Base-by-base conservation (phyloP, 257 asterid genomes). In the Thymus quinquecostatus region DNA sequence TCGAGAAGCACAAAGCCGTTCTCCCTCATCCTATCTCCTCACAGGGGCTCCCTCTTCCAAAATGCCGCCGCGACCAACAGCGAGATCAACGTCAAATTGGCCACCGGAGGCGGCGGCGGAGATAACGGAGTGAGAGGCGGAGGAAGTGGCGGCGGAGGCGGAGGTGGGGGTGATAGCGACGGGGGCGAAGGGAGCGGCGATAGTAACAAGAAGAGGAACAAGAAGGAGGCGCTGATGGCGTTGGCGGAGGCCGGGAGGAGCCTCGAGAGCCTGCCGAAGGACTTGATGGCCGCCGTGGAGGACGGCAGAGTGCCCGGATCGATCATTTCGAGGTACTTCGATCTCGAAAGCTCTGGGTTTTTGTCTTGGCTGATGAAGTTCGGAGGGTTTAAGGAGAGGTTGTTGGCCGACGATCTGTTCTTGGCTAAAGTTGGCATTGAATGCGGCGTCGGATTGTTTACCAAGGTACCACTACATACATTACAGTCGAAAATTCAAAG, bases 341-440 rank as follows among this genome's bases (percentile, higher is more conserved):
- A 89, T 76, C 87, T 94, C 34, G 97, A 94, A 41, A 92, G 83
- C 57, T 87, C 95, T 2, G 85, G 88, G 4, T 67, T 88, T 4
- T 21, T 91, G 5, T 72, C 89, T 2, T 91, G 99, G 98, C 75
- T 94, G 62, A 82, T 91, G 85, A 79, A 47, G 8, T 94, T 91
- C 60, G 92, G 86, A n/a, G 98, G 99, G 36, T 94, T 91, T 75
- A 94, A 87, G 88, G 99, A 94, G 79, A 77, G 99, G 80, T 82
- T 94, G 73, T 72, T 94, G 86, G 99, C 99, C 34, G 99, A 94
- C 76, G 99, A 94, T 86, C 91, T 94, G 49, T 94, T 94, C 80
- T 77, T 94, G 77, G 90, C 97, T 21, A 94, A 94, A 81, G 79
- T 94, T 60, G 88, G 80, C 56, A 89, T 94, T 76, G 98, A 91